phyloP scores from a whole-genome alignment of 345 rosid species.

The Psidium guajava region DNA sequence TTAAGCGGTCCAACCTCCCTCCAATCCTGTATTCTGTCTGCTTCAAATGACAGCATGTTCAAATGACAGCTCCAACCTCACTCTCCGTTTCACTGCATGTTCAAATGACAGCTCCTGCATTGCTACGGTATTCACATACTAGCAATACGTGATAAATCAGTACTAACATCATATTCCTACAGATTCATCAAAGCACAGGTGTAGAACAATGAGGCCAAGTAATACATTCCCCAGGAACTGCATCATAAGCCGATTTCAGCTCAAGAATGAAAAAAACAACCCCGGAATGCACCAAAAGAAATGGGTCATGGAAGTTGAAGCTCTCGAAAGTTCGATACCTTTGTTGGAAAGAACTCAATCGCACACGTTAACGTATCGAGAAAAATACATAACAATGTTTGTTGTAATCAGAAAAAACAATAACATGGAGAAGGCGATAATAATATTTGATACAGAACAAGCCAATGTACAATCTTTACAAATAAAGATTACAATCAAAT shows the following conservation, averaged over 20 bases:
- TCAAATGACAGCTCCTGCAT: neutral
- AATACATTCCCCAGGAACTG: neutral
- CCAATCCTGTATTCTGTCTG: neutral
- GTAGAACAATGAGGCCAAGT: neutral
- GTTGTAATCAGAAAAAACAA: too few relatives aligned
- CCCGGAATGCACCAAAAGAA: too few relatives aligned
- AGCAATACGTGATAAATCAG: neutral
- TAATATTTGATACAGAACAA: too few relatives aligned
- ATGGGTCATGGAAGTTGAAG: neutral
- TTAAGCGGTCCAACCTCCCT: neutral
- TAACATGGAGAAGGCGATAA: too few relatives aligned
- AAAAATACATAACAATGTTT: too few relatives aligned
- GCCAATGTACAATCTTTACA: too few relatives aligned
- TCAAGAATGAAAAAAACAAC: neutral
- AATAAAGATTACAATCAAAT: too few relatives aligned
- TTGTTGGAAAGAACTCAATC: too few relatives aligned
- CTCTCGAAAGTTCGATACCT: neutral
- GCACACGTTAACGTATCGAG: too few relatives aligned
- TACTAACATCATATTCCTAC: too few relatives aligned
- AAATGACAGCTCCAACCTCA: neutral
- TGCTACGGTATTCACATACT: too few relatives aligned
- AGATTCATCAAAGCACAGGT: neutral
- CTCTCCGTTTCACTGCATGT: neutral
- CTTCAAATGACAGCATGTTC: neutral
- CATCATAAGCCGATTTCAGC: neutral